Evolutionary conservation across 805 yeast species (phyloP), one percentile per base, ranked within the genome.

Genomic region (Peterozyma toletana): DNA sequence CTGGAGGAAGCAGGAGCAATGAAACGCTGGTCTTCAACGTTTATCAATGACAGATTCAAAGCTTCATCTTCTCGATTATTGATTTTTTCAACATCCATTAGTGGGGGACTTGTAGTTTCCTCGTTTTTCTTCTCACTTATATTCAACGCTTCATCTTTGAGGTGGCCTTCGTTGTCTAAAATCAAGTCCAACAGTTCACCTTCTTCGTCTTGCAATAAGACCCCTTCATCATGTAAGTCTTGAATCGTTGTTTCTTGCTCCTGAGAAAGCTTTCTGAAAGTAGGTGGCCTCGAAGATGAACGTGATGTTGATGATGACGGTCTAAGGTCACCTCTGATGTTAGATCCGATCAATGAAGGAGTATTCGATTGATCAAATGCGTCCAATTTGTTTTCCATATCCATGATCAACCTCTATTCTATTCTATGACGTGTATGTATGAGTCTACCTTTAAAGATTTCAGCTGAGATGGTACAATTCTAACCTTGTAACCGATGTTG

Each of bases 201-300:
- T 48, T 75, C 81, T 43, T 78, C 83, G 40, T 75, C 82, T 48
- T 74, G 75, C 52, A 78, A 57, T 6, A 80, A 60, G 3, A 82
- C 82, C 35, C 81, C 75, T 38, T 77, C 75, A 9, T 57, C 63
- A 15, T 52, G 58, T 30, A 67, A 53, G 15, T 69, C 67, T 18
- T 55, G 64, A 18, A 68, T 57, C 2, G 65, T 52, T 21, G 44
- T 42, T 9, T 55, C 43, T 16, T 53, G 51, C 13, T 64, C 64
- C 27, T 56, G 59, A 49, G 60, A 60, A 50, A 67, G 66, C 48
- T 70, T 76, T 14, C 76, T 68, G 49, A 72, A 50, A 61, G 44
- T 71, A 60, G 62, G 69, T 64, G 53, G 66, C 43, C 51, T 41
- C 2, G 62, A 54, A 15, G 57, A 42, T 17, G 57, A 48, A n/a